Evolutionary conservation across 768 basidiomycete genomes (phyloP).

Genomic region (Pulveroboletus ravenelii): DNA sequence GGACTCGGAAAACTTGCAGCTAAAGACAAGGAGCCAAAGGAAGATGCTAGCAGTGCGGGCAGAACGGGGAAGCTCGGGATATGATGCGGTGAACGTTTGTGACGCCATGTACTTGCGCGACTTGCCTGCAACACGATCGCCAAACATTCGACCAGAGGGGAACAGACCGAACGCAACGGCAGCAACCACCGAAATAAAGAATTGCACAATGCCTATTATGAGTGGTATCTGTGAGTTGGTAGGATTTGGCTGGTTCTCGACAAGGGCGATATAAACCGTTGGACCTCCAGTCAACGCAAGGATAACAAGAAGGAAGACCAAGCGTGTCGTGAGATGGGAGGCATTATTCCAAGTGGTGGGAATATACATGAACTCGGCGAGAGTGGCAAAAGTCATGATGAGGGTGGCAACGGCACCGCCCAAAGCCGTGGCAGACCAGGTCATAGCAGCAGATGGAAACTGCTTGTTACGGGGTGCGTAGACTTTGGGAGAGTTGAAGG

Average conservation of each 20-base stretch:
- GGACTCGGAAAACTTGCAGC: conserved; percentile 95
- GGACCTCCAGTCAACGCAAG: conserved; percentile 91
- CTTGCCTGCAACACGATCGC: conserved; percentile 95
- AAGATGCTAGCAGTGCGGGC: conserved; percentile 80
- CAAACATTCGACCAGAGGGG: conserved; percentile 97
- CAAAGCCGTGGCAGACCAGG: conserved; percentile 92
- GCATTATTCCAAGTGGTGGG: conserved; percentile 99
- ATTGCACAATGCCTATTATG: conserved; percentile 91
- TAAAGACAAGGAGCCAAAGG: conserved; percentile 90
- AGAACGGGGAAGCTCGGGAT: conserved; percentile 67
- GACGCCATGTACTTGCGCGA: conserved; percentile 98
- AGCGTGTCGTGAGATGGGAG: conserved; percentile 89
- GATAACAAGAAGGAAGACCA: conserved; percentile 87
- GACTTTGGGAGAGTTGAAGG: conserved; percentile 93
- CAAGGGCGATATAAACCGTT: conserved; percentile 86
- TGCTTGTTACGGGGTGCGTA: conserved; percentile 70
- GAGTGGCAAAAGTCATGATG: conserved; percentile 91
- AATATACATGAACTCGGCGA: conserved; percentile 95
- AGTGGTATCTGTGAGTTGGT: conserved; percentile 65
- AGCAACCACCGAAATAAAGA: conserved; percentile 82
- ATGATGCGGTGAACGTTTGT: conserved; percentile 98
- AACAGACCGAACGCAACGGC: conserved; percentile 83
- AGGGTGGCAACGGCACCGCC: conserved; percentile 90
- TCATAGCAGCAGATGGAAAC: conserved; percentile 79
- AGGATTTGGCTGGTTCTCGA: conserved; percentile 58